A percentile compares a stretch with the other conserved stretches of the same genome.
Conservation (phyloP, 2,329 filamentous ascomycete species). For the Aspergillus pseudoviridinutans region DNA sequence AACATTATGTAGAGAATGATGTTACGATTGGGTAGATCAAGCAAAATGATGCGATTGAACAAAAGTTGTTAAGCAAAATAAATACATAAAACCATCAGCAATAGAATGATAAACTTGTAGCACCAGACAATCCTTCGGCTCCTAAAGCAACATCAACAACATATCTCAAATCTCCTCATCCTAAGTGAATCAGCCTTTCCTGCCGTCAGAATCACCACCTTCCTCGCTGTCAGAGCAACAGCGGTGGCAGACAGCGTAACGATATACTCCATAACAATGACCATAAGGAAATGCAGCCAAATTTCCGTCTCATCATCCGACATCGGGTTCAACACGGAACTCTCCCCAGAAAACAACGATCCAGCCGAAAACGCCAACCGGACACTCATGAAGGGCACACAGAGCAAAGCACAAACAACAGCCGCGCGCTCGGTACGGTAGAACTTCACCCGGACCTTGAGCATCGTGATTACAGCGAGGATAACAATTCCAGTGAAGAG, state of each 20-base stretch:
- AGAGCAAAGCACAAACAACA: conserved; percentile 9
- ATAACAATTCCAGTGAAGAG: conserved; percentile 6
- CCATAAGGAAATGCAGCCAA: conserved; percentile 16
- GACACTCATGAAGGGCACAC: conserved; percentile 12
- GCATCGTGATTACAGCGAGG: conserved; percentile 7
- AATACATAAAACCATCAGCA: too few relatives aligned
- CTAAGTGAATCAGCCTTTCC: conserved; percentile 4
- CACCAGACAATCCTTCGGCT: neutral
- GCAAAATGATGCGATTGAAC: too few relatives aligned
- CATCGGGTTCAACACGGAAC: conserved; percentile 10
- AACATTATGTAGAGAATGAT: too few relatives aligned
- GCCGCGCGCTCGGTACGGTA: conserved; percentile 12
- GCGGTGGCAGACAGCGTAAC: conserved; percentile 8
- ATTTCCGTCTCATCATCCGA: conserved; percentile 6
- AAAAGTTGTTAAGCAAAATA: too few relatives aligned
- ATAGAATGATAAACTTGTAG: too few relatives aligned
- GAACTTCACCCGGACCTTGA: conserved; percentile 9
- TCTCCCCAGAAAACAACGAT: conserved; percentile 9
- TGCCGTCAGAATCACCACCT: conserved; percentile 8
- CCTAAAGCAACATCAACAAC: neutral
- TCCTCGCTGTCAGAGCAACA: conserved; percentile 11
- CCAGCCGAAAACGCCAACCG: conserved; percentile 12
- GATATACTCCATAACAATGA: conserved; percentile 16
- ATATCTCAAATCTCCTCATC: conserved; percentile 8
- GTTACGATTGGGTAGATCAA: too few relatives aligned